A percentile compares a stretch with the other conserved stretches of the same genome.
phyloP scores from a whole-genome alignment of 2,329 filamentous ascomycete species.

The Helotiales sp. region DNA sequence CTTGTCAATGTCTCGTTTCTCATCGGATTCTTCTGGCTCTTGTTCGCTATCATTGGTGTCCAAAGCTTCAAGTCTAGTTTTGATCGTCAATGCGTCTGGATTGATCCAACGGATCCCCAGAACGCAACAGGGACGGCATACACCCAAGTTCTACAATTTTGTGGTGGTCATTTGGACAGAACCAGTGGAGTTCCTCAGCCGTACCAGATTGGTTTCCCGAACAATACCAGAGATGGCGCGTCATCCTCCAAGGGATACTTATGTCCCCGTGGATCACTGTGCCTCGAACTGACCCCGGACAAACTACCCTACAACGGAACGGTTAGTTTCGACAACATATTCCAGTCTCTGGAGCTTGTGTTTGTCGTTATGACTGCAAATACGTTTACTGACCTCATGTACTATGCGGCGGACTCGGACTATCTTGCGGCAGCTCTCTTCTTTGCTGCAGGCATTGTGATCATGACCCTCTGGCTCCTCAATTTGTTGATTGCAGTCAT shows the following conservation, averaged over 20 bases:
- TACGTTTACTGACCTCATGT: slow-evolving; percentile 94
- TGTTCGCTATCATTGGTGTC: slow-evolving; percentile 95
- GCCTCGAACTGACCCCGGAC: slow-evolving; percentile 72
- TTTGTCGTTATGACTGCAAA: slow-evolving; percentile 99
- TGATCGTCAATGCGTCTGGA: slow-evolving; percentile 78
- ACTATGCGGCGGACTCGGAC: slow-evolving; percentile 89
- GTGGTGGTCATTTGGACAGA: slow-evolving; percentile 78
- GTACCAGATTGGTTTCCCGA: slow-evolving; percentile 62
- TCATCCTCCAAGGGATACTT: slow-evolving; percentile 78
- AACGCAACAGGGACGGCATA: slow-evolving; percentile 57
- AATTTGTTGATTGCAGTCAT: slow-evolving; percentile 96
- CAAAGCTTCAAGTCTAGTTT: slow-evolving; percentile 93
- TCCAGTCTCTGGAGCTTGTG: slow-evolving; percentile 89
- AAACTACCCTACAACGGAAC: slow-evolving; percentile 75
- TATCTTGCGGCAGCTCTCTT: slow-evolving; percentile 86
- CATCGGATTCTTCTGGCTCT: slow-evolving; percentile 95
- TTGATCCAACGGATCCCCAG: slow-evolving; percentile 64
- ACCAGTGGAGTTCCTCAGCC: slow-evolving; percentile 61
- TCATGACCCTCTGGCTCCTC: slow-evolving; percentile 95
- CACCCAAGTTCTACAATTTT: slow-evolving; percentile 74
- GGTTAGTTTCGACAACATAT: slow-evolving; percentile 92
- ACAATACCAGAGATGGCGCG: slow-evolving; percentile 56
- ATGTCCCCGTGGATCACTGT: slow-evolving; percentile 83
- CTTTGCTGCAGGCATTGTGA: slow-evolving; percentile 76
- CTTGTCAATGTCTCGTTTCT: slow-evolving; percentile 93